A percentile compares a stretch with the other conserved stretches of the same genome.
Conservation (phyloP, 2,329 filamentous ascomycete genomes). For the Aspergillus terreus region DNA sequence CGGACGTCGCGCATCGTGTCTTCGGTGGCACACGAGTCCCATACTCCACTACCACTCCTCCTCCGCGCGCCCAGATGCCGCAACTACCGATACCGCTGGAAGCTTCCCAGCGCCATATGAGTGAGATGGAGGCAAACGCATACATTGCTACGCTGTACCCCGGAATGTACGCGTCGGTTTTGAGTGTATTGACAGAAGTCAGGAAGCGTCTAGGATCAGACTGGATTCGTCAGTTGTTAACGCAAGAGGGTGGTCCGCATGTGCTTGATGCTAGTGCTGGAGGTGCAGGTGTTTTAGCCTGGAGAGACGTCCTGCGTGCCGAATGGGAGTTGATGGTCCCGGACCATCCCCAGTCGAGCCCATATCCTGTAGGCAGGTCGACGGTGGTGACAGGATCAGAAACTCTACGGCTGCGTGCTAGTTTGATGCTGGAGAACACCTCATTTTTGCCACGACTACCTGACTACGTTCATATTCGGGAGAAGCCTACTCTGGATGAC, state of each 20-base stretch:
- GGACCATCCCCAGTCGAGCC: conserved; percentile 37
- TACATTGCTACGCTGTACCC: conserved; percentile 60
- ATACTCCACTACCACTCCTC: conserved; percentile 69
- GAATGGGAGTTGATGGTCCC: conserved; percentile 71
- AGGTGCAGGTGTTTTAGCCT: conserved; percentile 60
- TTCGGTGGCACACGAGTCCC: conserved; percentile 78
- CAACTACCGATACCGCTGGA: conserved; percentile 58
- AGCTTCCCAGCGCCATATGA: conserved; percentile 55
- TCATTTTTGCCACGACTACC: conserved; percentile 90
- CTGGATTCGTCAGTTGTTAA: conserved; percentile 56
- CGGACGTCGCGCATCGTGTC: conserved; percentile 64
- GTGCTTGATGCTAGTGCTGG: conserved; percentile 61
- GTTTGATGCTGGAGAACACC: conserved; percentile 77
- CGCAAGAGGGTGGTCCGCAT: conserved; percentile 54
- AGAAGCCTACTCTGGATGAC: conserved; percentile 57
- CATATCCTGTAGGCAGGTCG: conserved; percentile 59
- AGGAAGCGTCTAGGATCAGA: conserved; percentile 56
- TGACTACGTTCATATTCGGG: conserved; percentile 68
- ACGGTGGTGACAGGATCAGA: conserved; percentile 78
- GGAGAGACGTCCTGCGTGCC: conserved; percentile 68
- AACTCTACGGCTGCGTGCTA: conserved; percentile 69
- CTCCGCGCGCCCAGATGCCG: conserved; percentile 44
- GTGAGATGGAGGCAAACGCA: conserved; percentile 58
- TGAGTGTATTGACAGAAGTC: conserved; percentile 57
- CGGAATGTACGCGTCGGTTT: conserved; percentile 56